Evolutionary conservation across 2,329 filamentous ascomycete species (phyloP).

Genomic region (Podosphaera fusca): DNA sequence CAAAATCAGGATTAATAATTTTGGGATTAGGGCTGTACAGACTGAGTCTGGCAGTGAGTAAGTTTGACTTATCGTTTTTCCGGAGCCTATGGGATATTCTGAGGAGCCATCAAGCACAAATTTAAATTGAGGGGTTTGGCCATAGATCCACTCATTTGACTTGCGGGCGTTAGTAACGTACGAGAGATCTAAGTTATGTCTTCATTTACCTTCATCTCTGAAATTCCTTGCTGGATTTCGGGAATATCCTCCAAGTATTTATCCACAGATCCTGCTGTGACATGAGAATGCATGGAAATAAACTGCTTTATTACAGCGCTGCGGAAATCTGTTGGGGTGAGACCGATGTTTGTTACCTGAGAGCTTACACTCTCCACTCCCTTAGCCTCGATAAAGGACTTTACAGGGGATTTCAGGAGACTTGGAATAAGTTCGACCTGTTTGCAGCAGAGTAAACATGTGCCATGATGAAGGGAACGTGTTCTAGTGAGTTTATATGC

Average conservation of each 20-base stretch:
- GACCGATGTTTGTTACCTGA: slow-evolving; percentile 53
- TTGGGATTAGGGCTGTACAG: not conserved
- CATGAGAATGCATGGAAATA: slow-evolving; percentile 33
- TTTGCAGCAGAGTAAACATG: slow-evolving; percentile 57
- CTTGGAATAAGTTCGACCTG: slow-evolving; percentile 46
- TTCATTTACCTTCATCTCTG: slow-evolving; percentile 32
- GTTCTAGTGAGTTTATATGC: slow-evolving; percentile 77
- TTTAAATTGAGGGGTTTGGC: slow-evolving; percentile 66
- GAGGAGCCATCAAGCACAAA: slow-evolving; percentile 38
- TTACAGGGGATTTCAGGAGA: slow-evolving; percentile 57
- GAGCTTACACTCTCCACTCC: slow-evolving; percentile 86
- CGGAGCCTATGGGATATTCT: slow-evolving; percentile 16
- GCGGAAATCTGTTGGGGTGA: slow-evolving; percentile 26
- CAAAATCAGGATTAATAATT: not conserved
- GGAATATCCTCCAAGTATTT: slow-evolving; percentile 18
- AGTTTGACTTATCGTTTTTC: not conserved
- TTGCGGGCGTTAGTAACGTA: slow-evolving; percentile 16
- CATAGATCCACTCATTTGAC: slow-evolving; percentile 55
- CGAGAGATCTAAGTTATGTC: not conserved
- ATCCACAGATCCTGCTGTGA: slow-evolving; percentile 15
- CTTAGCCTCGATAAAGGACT: slow-evolving; percentile 50
- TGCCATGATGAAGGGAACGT: slow-evolving; percentile 78
- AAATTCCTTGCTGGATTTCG: slow-evolving; percentile 36
- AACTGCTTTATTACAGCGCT: slow-evolving; percentile 43
- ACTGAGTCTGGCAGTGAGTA: not conserved